Evolutionary conservation across 352 stramenopile genomes (phyloP).

Genomic region (Phytophthora citrophthora): DNA sequence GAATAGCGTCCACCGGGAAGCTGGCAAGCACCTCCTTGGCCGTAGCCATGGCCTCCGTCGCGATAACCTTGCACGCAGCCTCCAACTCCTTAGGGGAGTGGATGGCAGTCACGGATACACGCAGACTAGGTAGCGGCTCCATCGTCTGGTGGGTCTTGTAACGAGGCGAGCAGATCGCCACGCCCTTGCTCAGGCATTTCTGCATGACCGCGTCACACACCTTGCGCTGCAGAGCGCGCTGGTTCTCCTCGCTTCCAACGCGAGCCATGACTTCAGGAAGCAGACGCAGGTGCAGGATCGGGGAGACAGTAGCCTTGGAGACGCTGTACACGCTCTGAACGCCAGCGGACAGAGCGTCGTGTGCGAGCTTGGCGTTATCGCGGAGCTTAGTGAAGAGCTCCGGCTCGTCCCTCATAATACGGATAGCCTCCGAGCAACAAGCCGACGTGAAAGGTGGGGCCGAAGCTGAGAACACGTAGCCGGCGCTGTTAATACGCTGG

Average conservation of each 20-base stretch:
- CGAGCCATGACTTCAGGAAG: constrained; percentile 45
- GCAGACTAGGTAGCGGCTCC: constrained; percentile 75
- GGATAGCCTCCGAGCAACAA: constrained; percentile 86
- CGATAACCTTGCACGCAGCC: constrained; percentile 61
- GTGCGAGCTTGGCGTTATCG: constrained; percentile 66
- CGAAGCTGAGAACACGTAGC: constrained; percentile 99
- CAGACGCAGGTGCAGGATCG: constrained; percentile 75
- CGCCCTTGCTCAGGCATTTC: constrained; percentile 62
- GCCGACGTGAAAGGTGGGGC: constrained; percentile 96
- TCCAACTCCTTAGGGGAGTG: constrained; percentile 67
- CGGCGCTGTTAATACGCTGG: constrained; percentile 97
- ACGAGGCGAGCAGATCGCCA: constrained; percentile 75
- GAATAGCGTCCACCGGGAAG: constrained; percentile 30
- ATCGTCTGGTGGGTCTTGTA: constrained; percentile 73
- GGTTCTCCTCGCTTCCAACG: constrained; percentile 52
- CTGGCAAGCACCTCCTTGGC: constrained; percentile 51
- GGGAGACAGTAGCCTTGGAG: constrained; percentile 69
- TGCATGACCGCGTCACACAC: constrained; percentile 75
- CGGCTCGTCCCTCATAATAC: constrained; percentile 83
- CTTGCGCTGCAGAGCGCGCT: constrained; percentile 55
- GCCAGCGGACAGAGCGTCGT: constrained; percentile 52
- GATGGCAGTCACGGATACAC: constrained; percentile 75
- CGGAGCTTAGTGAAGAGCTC: constrained; percentile 74
- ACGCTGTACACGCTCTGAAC: constrained; percentile 52
- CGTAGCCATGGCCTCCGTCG: constrained; percentile 59